Evolutionary conservation across 148 eudicot species (phyloP), one percentile per base, ranked within the genome.

Genomic region (Chenopodium album): DNA sequence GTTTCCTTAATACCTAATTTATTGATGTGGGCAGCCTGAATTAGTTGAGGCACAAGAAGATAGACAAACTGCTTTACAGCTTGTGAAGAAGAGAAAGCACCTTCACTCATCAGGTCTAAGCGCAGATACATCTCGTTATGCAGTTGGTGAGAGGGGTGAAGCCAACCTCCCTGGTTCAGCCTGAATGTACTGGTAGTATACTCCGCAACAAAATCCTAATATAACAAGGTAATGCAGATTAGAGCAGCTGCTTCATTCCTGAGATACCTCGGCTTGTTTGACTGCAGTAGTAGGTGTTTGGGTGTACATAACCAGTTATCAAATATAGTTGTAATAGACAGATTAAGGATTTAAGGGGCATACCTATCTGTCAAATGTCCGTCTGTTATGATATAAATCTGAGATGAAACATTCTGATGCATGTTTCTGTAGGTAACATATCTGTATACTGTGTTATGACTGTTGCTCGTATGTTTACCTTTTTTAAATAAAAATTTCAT

Each of bases 81-180:
- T 92, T 20, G 86, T 91, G 82, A 92, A 91, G 90, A 90, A 82
- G 83, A 89, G 98, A 68, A 94, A 88, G 80, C 93, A 87, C 79
- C 93, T 94, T 70, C 93, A 91, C 52, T 80, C 89, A 7, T 82
- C 93, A 5, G 98, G 95, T 31, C 65, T 88, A 83, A 84, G 84
- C 83, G 56, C 80, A 0, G 69, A 78, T 59, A 79, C 80, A 65
- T 88, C 80, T 50, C 96, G 94, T n/a, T 92, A 70, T 82, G 81
- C 80, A 17, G 96, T 94, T 81, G 89, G 91, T 70, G 90, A 91
- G 32, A 82, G 68, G 73, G 77, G 75, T 16, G 60, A 80, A 80
- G 65, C 59, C 67, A 37, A 76, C 56, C 72, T 79, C 77, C 76
- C 73, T 1, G 79, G 52, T 48, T 50, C 26, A 44, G 47, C 78